Evolutionary conservation across 306 rosid genomes (phyloP).

Genomic region (Quercus aquifolioides): DNA sequence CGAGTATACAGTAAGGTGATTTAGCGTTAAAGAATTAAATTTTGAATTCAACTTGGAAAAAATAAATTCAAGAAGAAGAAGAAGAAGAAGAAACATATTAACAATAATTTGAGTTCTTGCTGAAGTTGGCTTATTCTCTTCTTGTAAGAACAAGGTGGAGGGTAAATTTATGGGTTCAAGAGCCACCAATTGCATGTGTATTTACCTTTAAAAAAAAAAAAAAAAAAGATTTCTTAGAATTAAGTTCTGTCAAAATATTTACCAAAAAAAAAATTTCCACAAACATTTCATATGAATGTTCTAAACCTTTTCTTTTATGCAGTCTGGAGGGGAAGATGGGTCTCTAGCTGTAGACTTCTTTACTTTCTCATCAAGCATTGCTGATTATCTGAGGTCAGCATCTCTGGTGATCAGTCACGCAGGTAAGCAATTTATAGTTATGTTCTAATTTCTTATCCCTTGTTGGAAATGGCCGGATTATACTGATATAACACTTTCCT

Average conservation of each 20-base stretch:
- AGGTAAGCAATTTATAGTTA: constrained; percentile 32
- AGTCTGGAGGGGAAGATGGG: constrained; percentile 61
- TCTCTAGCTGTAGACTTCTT: constrained; percentile 63
- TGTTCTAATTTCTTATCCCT: neutral
- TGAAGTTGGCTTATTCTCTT: neutral
- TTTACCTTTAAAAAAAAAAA: no score
- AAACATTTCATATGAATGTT: neutral
- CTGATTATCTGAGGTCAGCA: constrained; percentile 72
- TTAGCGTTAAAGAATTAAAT: neutral
- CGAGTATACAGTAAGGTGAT: neutral
- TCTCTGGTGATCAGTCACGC: constrained; percentile 91
- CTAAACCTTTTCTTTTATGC: constrained; percentile 5
- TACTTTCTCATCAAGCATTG: constrained; percentile 89
- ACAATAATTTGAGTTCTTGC: neutral
- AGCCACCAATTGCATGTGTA: no score
- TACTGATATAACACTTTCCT: neutral
- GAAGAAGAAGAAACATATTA: neutral
- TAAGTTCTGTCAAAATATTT: neutral
- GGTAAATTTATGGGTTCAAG: no score
- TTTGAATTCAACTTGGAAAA: neutral
- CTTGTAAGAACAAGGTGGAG: no score
- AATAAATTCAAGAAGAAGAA: neutral
- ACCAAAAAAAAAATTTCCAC: neutral
- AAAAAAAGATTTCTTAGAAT: neutral
- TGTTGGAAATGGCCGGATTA: neutral